Base-by-base conservation (phyloP, 1,284 basidiomycete genomes). In the Boletus hoseneyae region DNA sequence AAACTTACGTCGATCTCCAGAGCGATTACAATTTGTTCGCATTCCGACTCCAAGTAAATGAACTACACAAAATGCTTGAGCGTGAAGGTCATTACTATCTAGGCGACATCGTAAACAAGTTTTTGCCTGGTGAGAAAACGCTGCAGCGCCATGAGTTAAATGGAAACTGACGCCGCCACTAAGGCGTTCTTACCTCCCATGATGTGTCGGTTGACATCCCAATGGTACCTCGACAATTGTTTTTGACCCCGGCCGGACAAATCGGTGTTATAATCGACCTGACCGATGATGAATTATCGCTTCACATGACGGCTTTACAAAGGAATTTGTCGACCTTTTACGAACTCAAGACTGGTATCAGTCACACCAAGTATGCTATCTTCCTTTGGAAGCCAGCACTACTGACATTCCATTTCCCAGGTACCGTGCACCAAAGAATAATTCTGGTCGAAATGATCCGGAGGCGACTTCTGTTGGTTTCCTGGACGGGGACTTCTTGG, bases 401-500 rank as follows among this genome's bases (percentile, higher is more conserved):
- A 15, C 39, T 53, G 15, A 55, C 37, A 12, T 21, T 21, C 21
- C 37, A 12, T 21, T 21, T 25, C 3, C 29, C 39, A 91, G 87
- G 52, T 90, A 80, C 68, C 79, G 92, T 42, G 75, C 83, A 3
- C 85, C 87, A 1, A 79, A 78, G 48, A 78, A 73, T 46, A 71
- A 69, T 40, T 61, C 76, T 58, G 77, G 85, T 53, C 69, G 75
- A 47, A 75, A 79, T 60, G 79, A 83, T 64, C 70, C 77, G 46
- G 78, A 87, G 53, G 57, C 68, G 42, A 63, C 73, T 13, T 74
- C 80, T 16, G 69, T 78, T 63, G 93, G 93, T 3, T 94, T 97
- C 74, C 74, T 97, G 25, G 93, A 97, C 58, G 94, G 93, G 3
- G 89, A 93, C 62, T 91, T 93, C 59, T 67, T 95, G 25, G 89